Conservation (phyloP, 208 protist genomes). For the Leishmania mexicana region DNA sequence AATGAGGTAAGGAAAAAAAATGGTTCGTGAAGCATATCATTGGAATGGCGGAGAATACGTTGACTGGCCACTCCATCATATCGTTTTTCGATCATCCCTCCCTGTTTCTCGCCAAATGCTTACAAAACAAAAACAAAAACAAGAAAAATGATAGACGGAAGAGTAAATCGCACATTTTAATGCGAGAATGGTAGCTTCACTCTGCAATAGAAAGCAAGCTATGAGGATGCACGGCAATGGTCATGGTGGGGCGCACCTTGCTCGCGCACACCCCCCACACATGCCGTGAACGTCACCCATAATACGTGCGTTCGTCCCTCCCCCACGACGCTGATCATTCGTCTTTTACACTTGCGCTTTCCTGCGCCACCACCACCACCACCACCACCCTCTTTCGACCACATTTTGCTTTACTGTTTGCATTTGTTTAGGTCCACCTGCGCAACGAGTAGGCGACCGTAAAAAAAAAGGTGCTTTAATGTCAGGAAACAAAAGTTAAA, state of each 20-base stretch:
- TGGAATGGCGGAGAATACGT: background rate
- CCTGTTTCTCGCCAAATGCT: no score
- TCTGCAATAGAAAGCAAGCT: background rate
- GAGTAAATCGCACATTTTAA: background rate
- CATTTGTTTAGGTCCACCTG: background rate
- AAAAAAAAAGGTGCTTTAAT: background rate
- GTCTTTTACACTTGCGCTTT: no score
- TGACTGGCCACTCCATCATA: background rate
- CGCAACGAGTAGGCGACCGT: conserved; percentile 4
- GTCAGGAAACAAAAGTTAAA: background rate
- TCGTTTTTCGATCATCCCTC: background rate
- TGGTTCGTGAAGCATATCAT: background rate
- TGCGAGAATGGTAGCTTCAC: background rate
- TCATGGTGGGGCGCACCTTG: background rate
- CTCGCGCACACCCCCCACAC: background rate
- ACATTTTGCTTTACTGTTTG: background rate
- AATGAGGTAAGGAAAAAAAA: background rate
- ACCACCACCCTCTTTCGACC: background rate
- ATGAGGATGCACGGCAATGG: background rate
- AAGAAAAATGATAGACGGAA: background rate
- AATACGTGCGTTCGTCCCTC: background rate
- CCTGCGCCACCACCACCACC: background rate
- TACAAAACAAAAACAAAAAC: background rate
- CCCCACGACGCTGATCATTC: background rate
- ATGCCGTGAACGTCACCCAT: background rate